Evolutionary conservation across 1,284 basidiomycete genomes (phyloP), one percentile per base, ranked within the genome.

Genomic region (Ceraceosorus guamensis): DNA sequence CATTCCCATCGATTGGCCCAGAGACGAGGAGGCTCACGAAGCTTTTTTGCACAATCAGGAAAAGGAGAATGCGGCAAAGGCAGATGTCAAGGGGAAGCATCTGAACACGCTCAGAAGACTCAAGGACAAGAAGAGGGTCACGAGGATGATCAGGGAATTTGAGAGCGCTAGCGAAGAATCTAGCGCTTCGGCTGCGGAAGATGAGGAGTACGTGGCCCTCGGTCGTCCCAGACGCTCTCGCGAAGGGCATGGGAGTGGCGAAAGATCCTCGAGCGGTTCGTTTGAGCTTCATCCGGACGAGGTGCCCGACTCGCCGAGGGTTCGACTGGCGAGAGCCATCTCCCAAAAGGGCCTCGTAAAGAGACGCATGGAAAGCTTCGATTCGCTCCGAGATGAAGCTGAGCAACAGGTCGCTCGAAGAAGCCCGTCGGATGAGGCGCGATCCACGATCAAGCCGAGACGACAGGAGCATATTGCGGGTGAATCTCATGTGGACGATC

Each of bases 71-170:
- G 10, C 5, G 10, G 55, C n/a, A 1, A 48, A 60, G n/a, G 58
- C 50, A 3, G 34, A 37, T 13, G 30, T 43, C 2, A 33, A 46
- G 0, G 52, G 46, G n/a, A n/a, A n/a, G n/a, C n/a, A n/a, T n/a
- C n/a, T n/a, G n/a, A n/a, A n/a, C 13, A 70, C 67, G 14, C 54
- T 70, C 13, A 70, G 68, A 48, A 63, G 67, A 39, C 59, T 70
- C 57, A 61, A 66, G n/a, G 67, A 71, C 52, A 65, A 63, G 34
- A 59, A 62, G 13, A 62, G 61, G 41, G 65, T 71, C 7, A 52
- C 53, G 13, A 64, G 65, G 5, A 69, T 71, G 60, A 71, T 71
- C 33, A 55, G 60, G 13, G 62, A 62, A 6, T 71, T 71, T 51
- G 65, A 71, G 55, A 59, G 59, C 4, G 44, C 55, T 5, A 58